Evolutionary conservation across 2,329 filamentous ascomycete species (phyloP), one percentile per base, ranked within the genome.

Genomic region (Hypocreales sp.): DNA sequence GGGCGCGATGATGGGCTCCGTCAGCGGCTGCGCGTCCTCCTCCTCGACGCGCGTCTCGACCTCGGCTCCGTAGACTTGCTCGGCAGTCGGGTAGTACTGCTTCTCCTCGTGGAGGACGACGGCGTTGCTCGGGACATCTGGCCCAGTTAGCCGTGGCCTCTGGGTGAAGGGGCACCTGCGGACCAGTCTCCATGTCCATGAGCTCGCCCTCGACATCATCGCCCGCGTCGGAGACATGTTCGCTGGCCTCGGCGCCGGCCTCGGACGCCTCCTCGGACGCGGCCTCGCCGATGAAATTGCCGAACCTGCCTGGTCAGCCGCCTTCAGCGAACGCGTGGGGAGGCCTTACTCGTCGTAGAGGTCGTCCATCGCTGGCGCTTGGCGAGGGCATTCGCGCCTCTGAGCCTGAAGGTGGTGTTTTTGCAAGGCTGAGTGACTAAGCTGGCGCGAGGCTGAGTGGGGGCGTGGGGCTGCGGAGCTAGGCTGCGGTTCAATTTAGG

Each of bases 61-160:
- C 55, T 90, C 86, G 41, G 75, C 68, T 28, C 90, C 90, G 50
- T 95, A 98, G 22, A 93, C 76, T 53, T 98, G 90, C 47, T 87
- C 77, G 31, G 90, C 90, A n/a, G 86, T 93, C 17, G 90, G 90
- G 49, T 98, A 98, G 55, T 98, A 98, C 51, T 95, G 90, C 55
- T 98, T 98, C 59, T 98, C 90, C 63, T 98, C 90, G 57, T 98
- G 90, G 24, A 98, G 69, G 31, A 98, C 70, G n/a, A 98, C 84
- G 27, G 90, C 87, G 52, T 95, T 98, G 5, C 86, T 94, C 4
- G 87, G 81, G n/a, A n/a, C n/a, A n/a, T n/a, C n/a, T n/a, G n/a
- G n/a, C n/a, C n/a, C n/a, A n/a, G n/a, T n/a, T n/a, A n/a, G n/a
- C n/a, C n/a, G n/a, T n/a, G n/a, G n/a, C n/a, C n/a, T n/a, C n/a